Evolutionary conservation across 2,329 filamentous ascomycete species (phyloP).

Genomic region (Emergomyces pasteurianus): DNA sequence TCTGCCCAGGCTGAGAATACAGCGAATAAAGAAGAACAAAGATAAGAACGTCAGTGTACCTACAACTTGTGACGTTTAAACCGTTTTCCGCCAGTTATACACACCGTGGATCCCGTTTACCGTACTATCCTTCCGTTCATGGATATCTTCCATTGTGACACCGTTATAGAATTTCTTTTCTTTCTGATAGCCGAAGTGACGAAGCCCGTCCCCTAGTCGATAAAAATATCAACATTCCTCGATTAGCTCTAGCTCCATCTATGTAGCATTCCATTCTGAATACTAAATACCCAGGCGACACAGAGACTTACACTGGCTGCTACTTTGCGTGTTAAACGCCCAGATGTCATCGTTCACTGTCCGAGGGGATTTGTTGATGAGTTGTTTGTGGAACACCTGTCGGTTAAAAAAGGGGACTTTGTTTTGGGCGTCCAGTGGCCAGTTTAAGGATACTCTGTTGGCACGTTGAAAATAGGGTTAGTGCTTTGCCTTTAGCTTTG

Average conservation of each 20-base stretch:
- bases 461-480: background rate
- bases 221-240: background rate
- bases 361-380: constrained; percentile 41
- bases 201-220: constrained; percentile 34
- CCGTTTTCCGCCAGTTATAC: constrained; percentile 12
- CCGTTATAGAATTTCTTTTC: constrained; percentile 37
- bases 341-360: constrained; percentile 50
- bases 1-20: constrained; percentile 6
- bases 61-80: background rate
- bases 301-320: constrained; percentile 36
- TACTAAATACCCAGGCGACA: background rate
- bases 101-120: constrained; percentile 39
- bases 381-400: constrained; percentile 42
- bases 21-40: constrained; percentile 9
- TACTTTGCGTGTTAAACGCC: constrained; percentile 47
- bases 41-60: constrained; percentile 22
- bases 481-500: background rate
- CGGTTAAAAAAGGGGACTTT: constrained; percentile 45
- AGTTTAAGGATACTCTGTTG: constrained; percentile 46
- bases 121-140: constrained; percentile 32
- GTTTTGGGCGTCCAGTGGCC: constrained; percentile 45
- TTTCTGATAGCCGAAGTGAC: constrained; percentile 36
- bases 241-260: background rate
- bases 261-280: background rate
- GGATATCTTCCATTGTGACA: constrained; percentile 35